These are phyloP conservation scores for Exophiala phaeomuriformis DNA, from an alignment of 2,329 filamentous ascomycete genomes.

Conservation along the genomic window DNA sequence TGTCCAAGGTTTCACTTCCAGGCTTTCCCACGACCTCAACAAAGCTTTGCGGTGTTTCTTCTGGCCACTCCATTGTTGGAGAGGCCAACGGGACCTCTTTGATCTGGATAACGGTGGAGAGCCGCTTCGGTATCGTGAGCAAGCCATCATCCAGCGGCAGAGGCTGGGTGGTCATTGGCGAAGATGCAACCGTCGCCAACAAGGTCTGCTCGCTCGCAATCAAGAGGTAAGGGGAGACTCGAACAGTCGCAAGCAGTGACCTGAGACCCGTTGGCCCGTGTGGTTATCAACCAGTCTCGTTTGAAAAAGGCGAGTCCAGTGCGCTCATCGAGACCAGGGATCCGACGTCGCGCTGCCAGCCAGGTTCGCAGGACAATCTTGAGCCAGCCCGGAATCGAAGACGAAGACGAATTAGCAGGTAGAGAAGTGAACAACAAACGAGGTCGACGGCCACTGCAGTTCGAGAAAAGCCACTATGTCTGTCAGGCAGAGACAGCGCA, in stretches of 20 bases:
- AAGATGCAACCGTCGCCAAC: background rate
- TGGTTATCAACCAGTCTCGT: background rate
- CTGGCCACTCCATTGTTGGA: slow-evolving; percentile 3
- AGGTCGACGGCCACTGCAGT: too few relatives aligned
- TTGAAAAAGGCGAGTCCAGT: too few relatives aligned
- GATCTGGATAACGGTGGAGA: slow-evolving; percentile 13
- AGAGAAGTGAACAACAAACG: too few relatives aligned
- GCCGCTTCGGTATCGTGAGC: slow-evolving; percentile 10
- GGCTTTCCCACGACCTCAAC: slow-evolving; percentile 10
- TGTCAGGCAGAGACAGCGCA: background rate
- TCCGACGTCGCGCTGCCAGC: too few relatives aligned
- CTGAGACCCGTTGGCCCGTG: background rate
- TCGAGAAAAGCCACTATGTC: background rate
- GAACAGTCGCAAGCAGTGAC: background rate
- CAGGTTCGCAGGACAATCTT: too few relatives aligned
- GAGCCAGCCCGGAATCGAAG: too few relatives aligned
- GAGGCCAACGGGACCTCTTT: slow-evolving; percentile 11
- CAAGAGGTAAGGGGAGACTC: background rate
- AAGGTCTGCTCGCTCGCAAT: background rate
- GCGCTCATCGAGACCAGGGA: too few relatives aligned
- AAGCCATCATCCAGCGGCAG: slow-evolving; percentile 16
- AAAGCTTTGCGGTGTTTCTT: background rate
- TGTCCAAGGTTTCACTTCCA: background rate
- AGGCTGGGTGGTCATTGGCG: slow-evolving; percentile 20
- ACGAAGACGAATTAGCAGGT: too few relatives aligned